Conservation (phyloP, 306 rosid species). For the Begonia peltatifolia region DNA sequence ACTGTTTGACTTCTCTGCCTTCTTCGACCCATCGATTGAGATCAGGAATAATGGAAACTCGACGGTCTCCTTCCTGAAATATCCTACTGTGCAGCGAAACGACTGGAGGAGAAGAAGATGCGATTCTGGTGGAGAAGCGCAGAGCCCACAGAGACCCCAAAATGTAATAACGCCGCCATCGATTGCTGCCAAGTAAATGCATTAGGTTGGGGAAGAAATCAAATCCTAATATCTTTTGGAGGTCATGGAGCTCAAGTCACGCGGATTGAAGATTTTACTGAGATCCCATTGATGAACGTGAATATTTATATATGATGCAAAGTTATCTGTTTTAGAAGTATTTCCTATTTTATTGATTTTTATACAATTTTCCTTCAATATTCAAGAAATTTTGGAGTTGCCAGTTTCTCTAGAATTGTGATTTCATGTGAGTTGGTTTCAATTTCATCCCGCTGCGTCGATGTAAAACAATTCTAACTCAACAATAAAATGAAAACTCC, state of each 20-base stretch:
- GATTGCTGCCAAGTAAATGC: conserved; percentile 22
- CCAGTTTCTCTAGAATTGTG: no score
- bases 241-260: neutral
- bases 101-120: conserved; percentile 9
- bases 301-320: no score
- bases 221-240: neutral
- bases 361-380: no score
- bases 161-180: conserved; percentile 9
- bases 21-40: conserved; percentile 48
- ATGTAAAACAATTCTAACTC: no score
- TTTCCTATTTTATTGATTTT: no score
- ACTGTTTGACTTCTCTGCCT: conserved; percentile 21
- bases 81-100: conserved; percentile 27
- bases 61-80: conserved; percentile 21
- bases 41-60: conserved; percentile 21
- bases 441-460: no score
- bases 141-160: conserved; percentile 10
- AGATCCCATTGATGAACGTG: no score
- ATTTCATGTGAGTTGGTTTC: no score
- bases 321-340: no score
- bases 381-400: no score
- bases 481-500: no score
- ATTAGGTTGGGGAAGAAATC: conserved; percentile 1
- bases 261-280: no score
- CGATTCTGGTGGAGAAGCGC: conserved; percentile 11